phyloP scores from a whole-genome alignment of 2,329 filamentous ascomycete species.

The Penicillium sp. region DNA sequence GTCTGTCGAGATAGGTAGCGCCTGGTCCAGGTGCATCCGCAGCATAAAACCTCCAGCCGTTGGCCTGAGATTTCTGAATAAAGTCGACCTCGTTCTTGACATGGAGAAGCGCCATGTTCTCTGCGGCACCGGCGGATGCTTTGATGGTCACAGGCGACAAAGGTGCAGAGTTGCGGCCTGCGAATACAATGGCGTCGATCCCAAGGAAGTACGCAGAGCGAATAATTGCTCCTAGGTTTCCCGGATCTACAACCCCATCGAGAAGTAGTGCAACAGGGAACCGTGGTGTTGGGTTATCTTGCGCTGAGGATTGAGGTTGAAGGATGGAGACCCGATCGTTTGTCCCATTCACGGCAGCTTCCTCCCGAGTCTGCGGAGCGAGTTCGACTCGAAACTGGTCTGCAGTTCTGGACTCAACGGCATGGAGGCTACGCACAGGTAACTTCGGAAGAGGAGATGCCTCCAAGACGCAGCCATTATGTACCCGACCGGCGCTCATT shows the following conservation, averaged over 20 bases:
- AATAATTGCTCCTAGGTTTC: conserved; percentile 85
- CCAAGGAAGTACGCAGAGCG: conserved; percentile 90
- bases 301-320: conserved; percentile 12
- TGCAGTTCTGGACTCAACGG: conserved; percentile 45
- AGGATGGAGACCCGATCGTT: conserved; percentile 49
- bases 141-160: conserved; percentile 78
- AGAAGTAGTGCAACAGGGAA: conserved; percentile 46
- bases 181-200: conserved; percentile 76
- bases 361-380: conserved; percentile 69
- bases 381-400: conserved; percentile 59
- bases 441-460: conserved; percentile 74
- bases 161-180: conserved; percentile 68
- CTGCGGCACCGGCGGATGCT: conserved; percentile 81
- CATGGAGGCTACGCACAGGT: conserved; percentile 60
- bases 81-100: conserved; percentile 68
- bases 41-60: conserved; percentile 82
- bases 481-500: conserved; percentile 76
- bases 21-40: conserved; percentile 54
- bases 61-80: conserved; percentile 61
- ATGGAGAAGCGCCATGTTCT: conserved; percentile 71
- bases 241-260: conserved; percentile 66
- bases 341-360: conserved; percentile 68
- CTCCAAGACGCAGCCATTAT: conserved; percentile 88
- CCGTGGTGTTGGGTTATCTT: conserved; percentile 14
- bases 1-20: conserved; percentile 23